Percentiles rank a stretch among this genome's conserved stretches.
phyloP scores from a whole-genome alignment of 495 filamentous ascomycete species.

The Aspergillus ellipticus region DNA sequence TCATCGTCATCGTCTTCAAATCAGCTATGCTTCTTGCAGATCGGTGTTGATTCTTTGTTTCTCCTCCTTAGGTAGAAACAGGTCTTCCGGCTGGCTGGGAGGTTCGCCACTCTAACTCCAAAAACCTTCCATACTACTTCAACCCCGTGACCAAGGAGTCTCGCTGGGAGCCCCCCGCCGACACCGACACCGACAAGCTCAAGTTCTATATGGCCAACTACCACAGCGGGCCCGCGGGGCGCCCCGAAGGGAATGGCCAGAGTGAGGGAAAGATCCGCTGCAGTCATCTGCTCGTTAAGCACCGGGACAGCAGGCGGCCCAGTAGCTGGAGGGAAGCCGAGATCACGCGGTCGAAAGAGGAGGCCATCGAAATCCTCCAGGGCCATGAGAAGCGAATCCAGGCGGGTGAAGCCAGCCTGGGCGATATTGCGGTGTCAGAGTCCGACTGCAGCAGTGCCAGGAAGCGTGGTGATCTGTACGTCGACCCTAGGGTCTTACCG shows the following conservation, averaged over 20 bases:
- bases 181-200: conserved; percentile 82
- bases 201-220: conserved; percentile 88
- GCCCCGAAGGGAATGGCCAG: conserved; percentile 45
- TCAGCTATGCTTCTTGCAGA: neutral
- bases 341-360: conserved; percentile 83
- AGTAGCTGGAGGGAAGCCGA: conserved; percentile 87
- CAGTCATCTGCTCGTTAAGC: conserved; percentile 90
- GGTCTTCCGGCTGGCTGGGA: conserved; percentile 89
- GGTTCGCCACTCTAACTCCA: conserved; percentile 92
- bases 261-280: conserved; percentile 84
- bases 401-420: conserved; percentile 60
- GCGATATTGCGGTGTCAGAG: conserved; percentile 79
- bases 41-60: conserved; percentile 1
- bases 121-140: conserved; percentile 98
- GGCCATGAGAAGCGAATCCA: conserved; percentile 71
- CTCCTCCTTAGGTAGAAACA: conserved; percentile 52
- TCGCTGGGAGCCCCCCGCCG: conserved; percentile 87
- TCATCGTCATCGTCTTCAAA: neutral
- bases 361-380: conserved; percentile 73
- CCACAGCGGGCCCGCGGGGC: conserved; percentile 58
- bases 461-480: conserved; percentile 86
- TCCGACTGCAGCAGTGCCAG: conserved; percentile 93
- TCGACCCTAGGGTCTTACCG: conserved; percentile 10
- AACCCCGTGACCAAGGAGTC: conserved; percentile 77
- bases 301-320: conserved; percentile 77